Percentiles rank a stretch among this genome's conserved stretches.
phyloP scores from a whole-genome alignment of 2,329 filamentous ascomycete species.

The Fusarium liriodendri region DNA sequence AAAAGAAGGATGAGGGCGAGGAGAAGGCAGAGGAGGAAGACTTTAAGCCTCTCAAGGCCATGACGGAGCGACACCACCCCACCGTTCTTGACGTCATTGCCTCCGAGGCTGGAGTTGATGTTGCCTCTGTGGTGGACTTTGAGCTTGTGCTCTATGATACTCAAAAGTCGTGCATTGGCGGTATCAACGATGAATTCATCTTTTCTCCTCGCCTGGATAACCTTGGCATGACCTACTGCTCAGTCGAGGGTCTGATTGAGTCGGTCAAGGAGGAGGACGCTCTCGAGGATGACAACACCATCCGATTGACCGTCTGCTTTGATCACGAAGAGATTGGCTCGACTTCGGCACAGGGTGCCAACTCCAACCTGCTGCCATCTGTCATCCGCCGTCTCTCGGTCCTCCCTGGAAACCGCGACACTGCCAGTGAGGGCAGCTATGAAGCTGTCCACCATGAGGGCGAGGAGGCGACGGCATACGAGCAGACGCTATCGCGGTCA shows the following conservation, averaged over 20 bases:
- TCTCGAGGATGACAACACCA: conserved; percentile 80
- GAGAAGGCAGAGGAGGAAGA: conserved; percentile 57
- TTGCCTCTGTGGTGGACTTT: conserved; percentile 86
- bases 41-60: conserved; percentile 80
- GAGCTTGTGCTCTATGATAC: conserved; percentile 98
- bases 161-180: conserved; percentile 89
- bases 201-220: conserved; percentile 97
- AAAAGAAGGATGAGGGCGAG: conserved; percentile 50
- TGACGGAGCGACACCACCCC: conserved; percentile 88
- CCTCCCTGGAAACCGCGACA: conserved; percentile 73
- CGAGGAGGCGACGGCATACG: conserved; percentile 83
- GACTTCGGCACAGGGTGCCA: conserved; percentile 89
- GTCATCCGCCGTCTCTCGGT: conserved; percentile 89
- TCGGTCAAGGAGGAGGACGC: conserved; percentile 74
- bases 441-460: conserved; percentile 68
- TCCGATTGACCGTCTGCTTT: conserved; percentile 93
- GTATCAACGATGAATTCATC: conserved; percentile 92
- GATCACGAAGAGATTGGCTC: conserved; percentile 99
- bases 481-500: conserved; percentile 90
- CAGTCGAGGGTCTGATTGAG: conserved; percentile 84
- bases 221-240: conserved; percentile 95
- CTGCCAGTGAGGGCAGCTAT: conserved; percentile 71
- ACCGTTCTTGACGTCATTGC: conserved; percentile 89
- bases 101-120: conserved; percentile 76
- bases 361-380: conserved; percentile 90